Percentiles rank a stretch among this genome's conserved stretches.
Evolutionary conservation across 2,329 filamentous ascomycete species (phyloP).

Genomic region (Delphinella strobiligena): DNA sequence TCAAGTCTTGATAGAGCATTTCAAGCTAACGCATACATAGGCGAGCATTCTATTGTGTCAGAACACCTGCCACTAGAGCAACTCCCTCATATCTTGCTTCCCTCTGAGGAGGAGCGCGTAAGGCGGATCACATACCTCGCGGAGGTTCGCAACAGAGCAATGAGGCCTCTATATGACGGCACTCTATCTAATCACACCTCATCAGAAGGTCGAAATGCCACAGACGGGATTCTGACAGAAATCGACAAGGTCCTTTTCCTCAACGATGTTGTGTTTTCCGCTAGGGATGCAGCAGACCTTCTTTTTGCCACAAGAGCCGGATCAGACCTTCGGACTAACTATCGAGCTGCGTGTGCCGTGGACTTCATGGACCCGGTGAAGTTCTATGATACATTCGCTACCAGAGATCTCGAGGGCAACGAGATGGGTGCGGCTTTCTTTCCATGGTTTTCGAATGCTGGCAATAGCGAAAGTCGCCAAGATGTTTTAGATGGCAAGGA

Average conservation of each 20-base stretch:
- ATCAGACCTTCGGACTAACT: slow-evolving; percentile 36
- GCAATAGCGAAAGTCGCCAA: slow-evolving; percentile 38
- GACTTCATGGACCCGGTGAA: slow-evolving; percentile 57
- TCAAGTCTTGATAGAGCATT: background rate
- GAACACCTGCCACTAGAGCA: slow-evolving; percentile 46
- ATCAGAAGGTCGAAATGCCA: background rate
- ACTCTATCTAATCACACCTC: too few relatives aligned
- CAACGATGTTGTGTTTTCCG: slow-evolving; percentile 56
- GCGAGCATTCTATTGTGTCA: slow-evolving; percentile 40
- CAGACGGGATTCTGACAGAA: background rate
- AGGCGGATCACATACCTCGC: slow-evolving; percentile 66
- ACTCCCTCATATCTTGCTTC: slow-evolving; percentile 49
- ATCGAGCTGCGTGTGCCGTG: slow-evolving; percentile 57
- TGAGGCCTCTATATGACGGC: slow-evolving; percentile 47
- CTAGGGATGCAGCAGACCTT: slow-evolving; percentile 45
- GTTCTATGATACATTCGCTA: slow-evolving; percentile 65
- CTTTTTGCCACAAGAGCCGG: slow-evolving; percentile 51
- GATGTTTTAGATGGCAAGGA: slow-evolving; percentile 51
- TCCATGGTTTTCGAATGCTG: slow-evolving; percentile 50
- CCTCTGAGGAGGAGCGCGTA: slow-evolving; percentile 49
- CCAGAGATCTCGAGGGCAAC: slow-evolving; percentile 53
- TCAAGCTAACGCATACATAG: slow-evolving; percentile 12
- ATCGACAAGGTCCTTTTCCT: slow-evolving; percentile 45
- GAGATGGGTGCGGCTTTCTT: slow-evolving; percentile 53
- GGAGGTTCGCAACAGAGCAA: slow-evolving; percentile 57